Base-by-base conservation (phyloP, 306 rosid genomes). In the Calophaca sinica region DNA sequence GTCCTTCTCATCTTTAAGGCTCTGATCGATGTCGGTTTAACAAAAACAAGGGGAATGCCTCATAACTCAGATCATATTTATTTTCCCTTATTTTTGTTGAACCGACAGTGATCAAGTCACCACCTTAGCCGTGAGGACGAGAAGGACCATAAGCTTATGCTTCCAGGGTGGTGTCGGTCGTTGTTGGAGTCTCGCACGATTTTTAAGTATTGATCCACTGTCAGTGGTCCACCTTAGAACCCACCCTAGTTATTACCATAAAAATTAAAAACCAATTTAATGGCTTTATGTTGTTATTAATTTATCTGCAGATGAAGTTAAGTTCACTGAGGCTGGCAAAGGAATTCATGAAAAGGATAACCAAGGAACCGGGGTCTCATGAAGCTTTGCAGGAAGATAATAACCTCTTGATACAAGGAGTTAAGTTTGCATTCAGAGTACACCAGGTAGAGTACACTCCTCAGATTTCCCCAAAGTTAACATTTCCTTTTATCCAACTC, bases 381-480 rank as follows among this genome's bases (percentile, higher is more conserved):
- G 98, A 91, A 33, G 57, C 84, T 36, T 79, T 78, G 33, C 84
- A 81, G 32, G 79, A 82, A 66, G 96, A 87, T 9, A 85, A 80
- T 4, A 84, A 79, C 55, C 90, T 88, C 15, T 70, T 88, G 41
- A 82, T 91, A 44, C 97, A 86, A 79, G 98, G 94, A 66, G 91
- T 89, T 33, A 83, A 86, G 28, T 94, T 87, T 75, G 97, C 97
- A 60, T 87, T 89, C 79, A 84, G 98, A 54, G 86, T 85, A n/a
- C 98, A 94, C 78, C 98, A 94, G 94, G 98, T 94, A 83, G 54
- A 32, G 8, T 71, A 31, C 42, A 54, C 36, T 70, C 65, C 74
- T 79, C 35, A 58, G 9, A 68, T 7, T 15, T 10, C 49, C 15
- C 11, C 5, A 0, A 32, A 41, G 13, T 48, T 26, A 45, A 52